Conservation (phyloP, 2,329 filamentous ascomycete species). For the Aspergillus glaucus region DNA sequence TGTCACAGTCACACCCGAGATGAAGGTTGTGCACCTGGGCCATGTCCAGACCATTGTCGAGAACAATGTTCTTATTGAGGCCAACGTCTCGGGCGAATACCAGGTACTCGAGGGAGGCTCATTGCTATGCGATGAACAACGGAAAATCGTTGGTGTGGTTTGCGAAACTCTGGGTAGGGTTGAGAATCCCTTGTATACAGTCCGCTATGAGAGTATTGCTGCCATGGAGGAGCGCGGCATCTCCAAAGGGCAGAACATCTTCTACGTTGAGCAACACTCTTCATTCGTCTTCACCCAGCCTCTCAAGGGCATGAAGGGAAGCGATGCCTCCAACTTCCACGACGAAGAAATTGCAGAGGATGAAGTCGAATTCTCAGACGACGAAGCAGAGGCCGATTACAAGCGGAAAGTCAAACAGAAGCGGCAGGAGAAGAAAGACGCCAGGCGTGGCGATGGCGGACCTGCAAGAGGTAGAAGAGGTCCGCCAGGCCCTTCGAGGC, state of each 20-base stretch:
- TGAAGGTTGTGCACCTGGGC: constrained; percentile 70
- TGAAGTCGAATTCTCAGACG: constrained; percentile 92
- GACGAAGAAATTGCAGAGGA: constrained; percentile 84
- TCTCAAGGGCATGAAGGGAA: constrained; percentile 72
- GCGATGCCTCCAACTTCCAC: constrained; percentile 89
- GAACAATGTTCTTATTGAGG: constrained; percentile 71
- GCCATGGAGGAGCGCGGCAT: constrained; percentile 64
- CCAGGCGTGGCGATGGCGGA: constrained; percentile 35
- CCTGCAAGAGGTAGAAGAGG: constrained; percentile 32
- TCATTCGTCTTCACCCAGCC: constrained; percentile 81
- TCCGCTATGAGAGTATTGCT: constrained; percentile 64
- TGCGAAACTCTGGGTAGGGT: constrained; percentile 81
- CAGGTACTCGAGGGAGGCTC: constrained; percentile 80
- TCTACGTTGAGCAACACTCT: constrained; percentile 72
- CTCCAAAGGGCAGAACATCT: constrained; percentile 64
- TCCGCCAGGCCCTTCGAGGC: constrained; percentile 32
- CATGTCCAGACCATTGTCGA: constrained; percentile 70
- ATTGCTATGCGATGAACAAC: constrained; percentile 69
- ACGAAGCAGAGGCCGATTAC: constrained; percentile 84
- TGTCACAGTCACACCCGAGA: constrained; percentile 68
- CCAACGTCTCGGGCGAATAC: constrained; percentile 70
- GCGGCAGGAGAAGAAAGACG: constrained; percentile 50
- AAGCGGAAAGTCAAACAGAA: constrained; percentile 65
- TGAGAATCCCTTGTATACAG: constrained; percentile 76
- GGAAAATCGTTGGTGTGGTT: constrained; percentile 73